These are phyloP conservation scores for Clonostachys rhizophaga DNA, from an alignment of 2,329 filamentous ascomycete genomes.

Conservation along the genomic window DNA sequence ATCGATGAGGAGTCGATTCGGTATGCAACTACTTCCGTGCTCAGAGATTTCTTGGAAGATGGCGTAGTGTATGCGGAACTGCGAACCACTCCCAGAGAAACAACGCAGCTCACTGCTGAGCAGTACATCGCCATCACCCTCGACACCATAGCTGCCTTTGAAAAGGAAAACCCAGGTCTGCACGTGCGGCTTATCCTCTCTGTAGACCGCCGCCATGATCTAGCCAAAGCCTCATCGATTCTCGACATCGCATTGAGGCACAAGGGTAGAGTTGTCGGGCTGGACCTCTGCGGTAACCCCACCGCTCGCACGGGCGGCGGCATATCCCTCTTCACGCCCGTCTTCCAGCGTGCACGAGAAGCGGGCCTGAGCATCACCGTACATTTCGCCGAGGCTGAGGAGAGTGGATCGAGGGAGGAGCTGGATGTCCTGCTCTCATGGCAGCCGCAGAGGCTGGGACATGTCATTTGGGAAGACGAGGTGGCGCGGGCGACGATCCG, in stretches of 20 bases:
- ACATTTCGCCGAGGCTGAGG: constrained; percentile 70
- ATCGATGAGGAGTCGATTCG: constrained; percentile 55
- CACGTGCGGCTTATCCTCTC: constrained; percentile 67
- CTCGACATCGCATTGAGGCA: constrained; percentile 59
- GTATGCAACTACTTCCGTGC: constrained; percentile 60
- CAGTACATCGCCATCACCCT: constrained; percentile 65
- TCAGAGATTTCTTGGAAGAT: constrained; percentile 62
- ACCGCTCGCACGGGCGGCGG: constrained; percentile 43
- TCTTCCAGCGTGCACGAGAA: constrained; percentile 52
- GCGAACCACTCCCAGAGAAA: constrained; percentile 70
- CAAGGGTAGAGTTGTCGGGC: constrained; percentile 55
- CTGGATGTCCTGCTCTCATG: constrained; percentile 60
- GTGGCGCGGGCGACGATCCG: constrained; percentile 50
- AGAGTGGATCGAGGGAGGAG: constrained; percentile 53
- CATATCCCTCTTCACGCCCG: constrained; percentile 52
- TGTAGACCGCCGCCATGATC: constrained; percentile 62
- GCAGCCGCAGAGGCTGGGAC: constrained; percentile 65
- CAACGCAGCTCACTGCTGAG: constrained; percentile 52
- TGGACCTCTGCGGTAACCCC: constrained; percentile 79
- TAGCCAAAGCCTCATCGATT: constrained; percentile 55
- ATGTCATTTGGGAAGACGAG: constrained; percentile 71
- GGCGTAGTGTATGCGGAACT: constrained; percentile 76
- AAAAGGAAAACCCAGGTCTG: constrained; percentile 35
- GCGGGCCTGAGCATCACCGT: constrained; percentile 61
- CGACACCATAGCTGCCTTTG: constrained; percentile 51